phyloP scores from a whole-genome alignment of 495 filamentous ascomycete species.

The Xylaria palmicola region DNA sequence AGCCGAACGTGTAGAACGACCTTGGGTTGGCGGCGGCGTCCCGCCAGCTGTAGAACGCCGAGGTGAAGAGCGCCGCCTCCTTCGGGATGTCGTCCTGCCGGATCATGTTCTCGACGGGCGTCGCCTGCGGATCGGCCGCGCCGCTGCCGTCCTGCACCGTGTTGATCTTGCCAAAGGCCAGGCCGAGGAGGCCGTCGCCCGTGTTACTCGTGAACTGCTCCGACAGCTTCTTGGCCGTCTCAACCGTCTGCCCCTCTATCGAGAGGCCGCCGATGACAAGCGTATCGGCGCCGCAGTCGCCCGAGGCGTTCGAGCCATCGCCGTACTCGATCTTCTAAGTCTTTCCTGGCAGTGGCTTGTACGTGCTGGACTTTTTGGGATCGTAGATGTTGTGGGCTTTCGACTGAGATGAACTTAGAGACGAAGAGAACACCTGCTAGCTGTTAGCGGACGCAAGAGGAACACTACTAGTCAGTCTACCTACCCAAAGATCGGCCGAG shows the following conservation, averaged over 20 bases:
- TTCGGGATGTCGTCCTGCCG: conserved; percentile 62
- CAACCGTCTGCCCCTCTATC: conserved; percentile 67
- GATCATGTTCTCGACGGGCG: conserved; percentile 78
- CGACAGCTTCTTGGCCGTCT: conserved; percentile 67
- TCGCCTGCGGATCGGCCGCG: conserved; percentile 56
- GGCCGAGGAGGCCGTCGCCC: conserved; percentile 73
- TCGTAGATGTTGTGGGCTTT: conserved; percentile 54
- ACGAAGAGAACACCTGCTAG: conserved; percentile 60
- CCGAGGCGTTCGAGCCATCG: conserved; percentile 69
- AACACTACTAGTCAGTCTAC: conserved; percentile 13
- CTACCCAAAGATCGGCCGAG: conserved; percentile 76
- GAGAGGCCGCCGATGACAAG: conserved; percentile 66
- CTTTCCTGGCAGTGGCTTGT: conserved; percentile 47
- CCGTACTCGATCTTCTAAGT: conserved; percentile 74
- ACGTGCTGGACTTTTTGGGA: conserved; percentile 62
- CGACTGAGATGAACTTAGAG: conserved; percentile 42
- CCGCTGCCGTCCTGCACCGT: conserved; percentile 51
- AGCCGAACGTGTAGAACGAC: conserved; percentile 81
- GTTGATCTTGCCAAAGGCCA: conserved; percentile 71
- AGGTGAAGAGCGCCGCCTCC: conserved; percentile 68
- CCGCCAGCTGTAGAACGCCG: conserved; percentile 64
- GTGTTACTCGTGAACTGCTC: conserved; percentile 55
- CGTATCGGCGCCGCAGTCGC: conserved; percentile 67
- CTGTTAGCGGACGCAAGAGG: conserved; percentile 17
- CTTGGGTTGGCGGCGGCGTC: conserved; percentile 56